A percentile compares a stretch with the other conserved stretches of the same genome.
These are phyloP conservation scores for Penicillium lividum DNA, from an alignment of 495 filamentous ascomycete species.

Conservation along the genomic window DNA sequence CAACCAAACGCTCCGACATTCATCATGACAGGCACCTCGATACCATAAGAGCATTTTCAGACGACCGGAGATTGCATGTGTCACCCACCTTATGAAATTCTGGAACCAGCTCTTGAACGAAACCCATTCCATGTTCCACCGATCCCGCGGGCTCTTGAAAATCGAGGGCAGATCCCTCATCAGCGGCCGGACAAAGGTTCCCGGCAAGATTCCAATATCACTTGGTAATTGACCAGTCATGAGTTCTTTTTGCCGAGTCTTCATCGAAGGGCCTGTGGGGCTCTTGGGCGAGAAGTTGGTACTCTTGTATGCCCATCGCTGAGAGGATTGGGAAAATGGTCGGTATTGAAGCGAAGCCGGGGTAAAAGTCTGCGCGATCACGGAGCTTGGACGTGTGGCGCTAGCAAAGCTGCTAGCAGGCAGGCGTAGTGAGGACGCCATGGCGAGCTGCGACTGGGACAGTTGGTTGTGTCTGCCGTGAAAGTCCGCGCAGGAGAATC, in stretches of 20 bases:
- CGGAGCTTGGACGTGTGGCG: slow-evolving; percentile 15
- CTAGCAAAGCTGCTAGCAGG: slow-evolving; percentile 24
- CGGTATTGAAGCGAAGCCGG: slow-evolving; percentile 34
- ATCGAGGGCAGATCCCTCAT: slow-evolving; percentile 58
- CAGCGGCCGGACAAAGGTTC: slow-evolving; percentile 62
- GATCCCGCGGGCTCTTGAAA: slow-evolving; percentile 45
- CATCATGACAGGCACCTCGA: not conserved
- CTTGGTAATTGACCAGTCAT: slow-evolving; percentile 35
- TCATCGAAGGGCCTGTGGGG: slow-evolving; percentile 44
- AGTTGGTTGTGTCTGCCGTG: slow-evolving; percentile 11
- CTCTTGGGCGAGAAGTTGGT: slow-evolving; percentile 27
- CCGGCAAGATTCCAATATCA: slow-evolving; percentile 56
- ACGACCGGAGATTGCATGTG: not conserved
- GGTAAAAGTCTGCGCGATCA: slow-evolving; percentile 17
- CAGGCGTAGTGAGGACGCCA: slow-evolving; percentile 41
- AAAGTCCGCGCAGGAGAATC: slow-evolving; percentile 12
- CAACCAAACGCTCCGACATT: not conserved
- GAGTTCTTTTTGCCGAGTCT: slow-evolving; percentile 30
- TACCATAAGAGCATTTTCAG: not conserved
- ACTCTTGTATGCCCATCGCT: slow-evolving; percentile 28
- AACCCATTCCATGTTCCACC: slow-evolving; percentile 49
- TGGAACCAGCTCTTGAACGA: slow-evolving; percentile 43
- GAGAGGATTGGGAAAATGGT: slow-evolving; percentile 37
- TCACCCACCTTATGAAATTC: slow-evolving; percentile 44
- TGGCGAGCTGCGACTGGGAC: slow-evolving; percentile 22